Conservation (phyloP, 805 yeast species). For the Wickerhamiella brachini region DNA sequence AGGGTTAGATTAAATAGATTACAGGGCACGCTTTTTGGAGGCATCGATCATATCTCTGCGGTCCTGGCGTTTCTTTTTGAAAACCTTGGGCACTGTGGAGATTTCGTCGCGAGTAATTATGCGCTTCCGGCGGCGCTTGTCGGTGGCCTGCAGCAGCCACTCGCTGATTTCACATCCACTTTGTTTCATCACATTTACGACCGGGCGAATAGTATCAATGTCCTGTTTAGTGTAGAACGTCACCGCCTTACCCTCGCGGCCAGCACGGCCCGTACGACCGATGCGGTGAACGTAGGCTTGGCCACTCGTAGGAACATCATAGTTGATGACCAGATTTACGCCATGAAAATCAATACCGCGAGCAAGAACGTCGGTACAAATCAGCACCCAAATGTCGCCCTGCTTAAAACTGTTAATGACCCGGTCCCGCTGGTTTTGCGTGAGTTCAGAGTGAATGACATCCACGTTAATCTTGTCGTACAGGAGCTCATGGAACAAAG, state of each 20-base stretch:
- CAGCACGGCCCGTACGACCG: conserved; percentile 98
- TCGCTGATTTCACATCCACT: conserved; percentile 55
- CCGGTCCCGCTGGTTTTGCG: conserved; percentile 73
- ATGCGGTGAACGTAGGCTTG: conserved; percentile 95
- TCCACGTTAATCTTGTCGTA: conserved; percentile 90
- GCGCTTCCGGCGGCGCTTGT: conserved; percentile 8
- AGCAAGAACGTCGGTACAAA: conserved; percentile 90
- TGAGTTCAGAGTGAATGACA: conserved; percentile 89
- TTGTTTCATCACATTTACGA: conserved; percentile 89
- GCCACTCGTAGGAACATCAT: conserved; percentile 88
- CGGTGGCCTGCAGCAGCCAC: conserved; percentile 55
- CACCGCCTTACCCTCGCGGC: conserved; percentile 71
- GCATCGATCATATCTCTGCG: conserved; percentile 49
- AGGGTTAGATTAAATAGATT: not conserved
- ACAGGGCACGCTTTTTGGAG: conserved; percentile 6
- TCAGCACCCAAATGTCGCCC: conserved; percentile 92
- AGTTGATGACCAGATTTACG: conserved; percentile 84
- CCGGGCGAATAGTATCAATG: conserved; percentile 55
- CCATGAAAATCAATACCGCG: conserved; percentile 98
- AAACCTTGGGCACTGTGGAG: conserved; percentile 46
- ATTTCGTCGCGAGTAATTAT: conserved; percentile 55
- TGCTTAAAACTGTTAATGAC: conserved; percentile 71
- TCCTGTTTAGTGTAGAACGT: conserved; percentile 93
- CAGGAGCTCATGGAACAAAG: conserved; percentile 79
- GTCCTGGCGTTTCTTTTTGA: conserved; percentile 41